A percentile compares a stretch with the other conserved stretches of the same genome.
Evolutionary conservation across 306 rosid genomes (phyloP).

Genomic region (Acacia crassicarpa): DNA sequence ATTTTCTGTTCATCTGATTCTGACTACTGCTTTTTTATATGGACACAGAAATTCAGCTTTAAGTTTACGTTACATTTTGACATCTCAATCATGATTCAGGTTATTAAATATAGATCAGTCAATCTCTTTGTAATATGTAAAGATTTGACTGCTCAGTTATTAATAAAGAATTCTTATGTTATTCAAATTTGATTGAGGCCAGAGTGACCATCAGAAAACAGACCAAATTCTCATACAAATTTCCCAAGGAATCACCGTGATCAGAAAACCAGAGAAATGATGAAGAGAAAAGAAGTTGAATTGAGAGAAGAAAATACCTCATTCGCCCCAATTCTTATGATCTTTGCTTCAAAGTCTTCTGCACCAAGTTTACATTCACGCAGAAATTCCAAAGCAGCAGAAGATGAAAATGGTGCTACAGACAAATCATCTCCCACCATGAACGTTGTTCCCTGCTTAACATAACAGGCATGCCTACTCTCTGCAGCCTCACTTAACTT

Average conservation of each 20-base stretch:
- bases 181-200: too few relatives aligned
- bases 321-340: background rate
- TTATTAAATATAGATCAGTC: background rate
- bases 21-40: too few relatives aligned
- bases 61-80: background rate
- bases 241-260: background rate
- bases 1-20: background rate
- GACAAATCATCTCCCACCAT: background rate
- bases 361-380: background rate
- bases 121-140: background rate
- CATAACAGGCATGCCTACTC: background rate
- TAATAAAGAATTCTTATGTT: too few relatives aligned
- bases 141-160: background rate
- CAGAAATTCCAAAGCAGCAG: background rate
- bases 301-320: background rate
- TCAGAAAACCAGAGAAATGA: background rate
- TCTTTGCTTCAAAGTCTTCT: background rate
- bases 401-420: background rate
- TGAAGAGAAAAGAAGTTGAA: background rate
- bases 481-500: background rate
- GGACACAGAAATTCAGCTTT: background rate
- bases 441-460: background rate
- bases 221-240: too few relatives aligned
- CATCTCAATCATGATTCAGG: too few relatives aligned
- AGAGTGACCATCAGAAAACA: background rate